phyloP scores from a whole-genome alignment of 2,329 filamentous ascomycete species.

The Daldinia sp. region DNA sequence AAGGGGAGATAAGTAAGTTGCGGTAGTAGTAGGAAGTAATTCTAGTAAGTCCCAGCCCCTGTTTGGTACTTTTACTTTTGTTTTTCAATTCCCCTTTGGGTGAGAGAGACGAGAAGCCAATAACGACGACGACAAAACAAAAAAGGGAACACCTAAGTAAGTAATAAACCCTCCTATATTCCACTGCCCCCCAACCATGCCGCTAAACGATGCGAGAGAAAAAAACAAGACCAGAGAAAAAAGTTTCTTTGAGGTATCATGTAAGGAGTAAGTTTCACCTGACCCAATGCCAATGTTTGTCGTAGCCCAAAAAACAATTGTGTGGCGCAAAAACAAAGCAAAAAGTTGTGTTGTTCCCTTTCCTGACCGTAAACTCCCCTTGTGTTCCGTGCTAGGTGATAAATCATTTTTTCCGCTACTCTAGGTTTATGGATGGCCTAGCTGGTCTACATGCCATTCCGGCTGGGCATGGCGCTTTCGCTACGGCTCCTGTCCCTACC shows the following conservation, averaged over 20 bases:
- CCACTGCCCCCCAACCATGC: conserved; percentile 7
- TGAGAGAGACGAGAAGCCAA: conserved; percentile 7
- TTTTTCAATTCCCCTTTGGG: not conserved
- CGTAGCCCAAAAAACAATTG: conserved; percentile 39
- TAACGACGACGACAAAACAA: conserved; percentile 3
- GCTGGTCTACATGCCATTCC: conserved; percentile 32
- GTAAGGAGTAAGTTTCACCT: conserved; percentile 39
- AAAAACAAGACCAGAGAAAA: conserved; percentile 11
- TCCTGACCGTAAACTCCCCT: conserved; percentile 39
- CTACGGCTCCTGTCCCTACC: conserved; percentile 61
- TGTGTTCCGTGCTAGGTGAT: conserved; percentile 31
- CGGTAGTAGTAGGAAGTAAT: not conserved
- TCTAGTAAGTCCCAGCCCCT: not conserved
- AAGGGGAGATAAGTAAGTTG: not conserved
- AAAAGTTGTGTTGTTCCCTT: conserved; percentile 23
- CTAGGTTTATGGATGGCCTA: conserved; percentile 5
- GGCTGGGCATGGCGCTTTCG: conserved; percentile 50
- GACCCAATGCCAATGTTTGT: conserved; percentile 44
- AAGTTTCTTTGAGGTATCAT: conserved; percentile 43
- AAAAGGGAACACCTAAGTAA: conserved; percentile 1
- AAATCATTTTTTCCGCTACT: conserved; percentile 31
- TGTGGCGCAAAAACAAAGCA: conserved; percentile 13
- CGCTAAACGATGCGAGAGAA: conserved; percentile 35
- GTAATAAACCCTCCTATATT: not conserved
- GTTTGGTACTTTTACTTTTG: conserved; percentile 1